phyloP scores from a whole-genome alignment of 169 alveolate genomes.

The Plasmodium coatneyi region DNA sequence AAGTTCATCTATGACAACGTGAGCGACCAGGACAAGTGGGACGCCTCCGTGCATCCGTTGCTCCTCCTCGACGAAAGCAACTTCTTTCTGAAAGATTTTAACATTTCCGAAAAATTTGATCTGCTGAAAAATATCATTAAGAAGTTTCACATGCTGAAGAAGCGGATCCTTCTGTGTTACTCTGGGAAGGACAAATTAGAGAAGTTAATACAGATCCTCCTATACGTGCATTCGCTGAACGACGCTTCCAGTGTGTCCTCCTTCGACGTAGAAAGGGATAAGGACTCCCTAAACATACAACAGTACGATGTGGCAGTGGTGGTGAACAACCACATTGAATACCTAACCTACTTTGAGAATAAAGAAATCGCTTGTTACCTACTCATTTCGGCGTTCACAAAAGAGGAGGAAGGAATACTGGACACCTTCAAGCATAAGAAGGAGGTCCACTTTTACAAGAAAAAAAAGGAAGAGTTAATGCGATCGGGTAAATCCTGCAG shows the following conservation, averaged over 20 bases:
- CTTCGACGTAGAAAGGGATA: not conserved
- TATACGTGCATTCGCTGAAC: constrained; percentile 8
- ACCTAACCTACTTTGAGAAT: constrained; percentile 5
- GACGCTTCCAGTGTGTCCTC: not conserved
- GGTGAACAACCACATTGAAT: constrained; percentile 35
- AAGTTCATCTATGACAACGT: constrained; percentile 65
- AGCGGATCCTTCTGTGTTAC: constrained; percentile 57
- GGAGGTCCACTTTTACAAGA: constrained; percentile 38
- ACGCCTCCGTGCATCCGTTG: constrained; percentile 53
- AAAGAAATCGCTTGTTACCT: constrained; percentile 2
- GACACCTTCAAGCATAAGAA: not conserved
- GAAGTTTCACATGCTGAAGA: constrained; percentile 26
- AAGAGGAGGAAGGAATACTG: constrained; percentile 29
- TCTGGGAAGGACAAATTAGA: constrained; percentile 59
- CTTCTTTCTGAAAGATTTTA: constrained; percentile 59
- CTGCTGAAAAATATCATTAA: constrained; percentile 44
- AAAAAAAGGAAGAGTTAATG: constrained; percentile 26
- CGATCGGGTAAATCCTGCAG: not conserved
- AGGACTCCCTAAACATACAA: not conserved
- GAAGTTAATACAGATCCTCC: constrained; percentile 22
- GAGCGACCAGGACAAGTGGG: constrained; percentile 13
- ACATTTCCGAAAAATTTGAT: constrained; percentile 71
- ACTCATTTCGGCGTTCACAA: constrained; percentile 27
- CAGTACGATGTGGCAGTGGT: constrained; percentile 35
- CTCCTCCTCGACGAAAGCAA: constrained; percentile 27